Evolutionary conservation across 495 filamentous ascomycete genomes (phyloP), one percentile per base, ranked within the genome.

Genomic region (Penicillium manginii): DNA sequence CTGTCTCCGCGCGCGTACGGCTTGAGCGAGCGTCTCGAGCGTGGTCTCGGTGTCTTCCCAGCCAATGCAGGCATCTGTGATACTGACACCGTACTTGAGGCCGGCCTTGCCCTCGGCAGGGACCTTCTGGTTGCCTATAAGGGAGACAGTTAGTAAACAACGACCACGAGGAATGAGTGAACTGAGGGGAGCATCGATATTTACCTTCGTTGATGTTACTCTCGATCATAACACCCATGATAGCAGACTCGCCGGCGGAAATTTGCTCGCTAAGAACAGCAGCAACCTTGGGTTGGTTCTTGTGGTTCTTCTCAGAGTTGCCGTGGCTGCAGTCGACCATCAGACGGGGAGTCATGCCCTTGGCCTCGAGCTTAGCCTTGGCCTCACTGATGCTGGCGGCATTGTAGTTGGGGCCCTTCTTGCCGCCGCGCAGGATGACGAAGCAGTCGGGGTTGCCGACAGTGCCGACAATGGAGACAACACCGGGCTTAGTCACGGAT

Each of bases 201-300:
- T 57, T 73, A 88, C 92, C 94, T 76, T 97, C 94, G 70, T 92
- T 86, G 74, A 99, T 96, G 70, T 98, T 87, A 68, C 90, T 96
- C 79, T 99, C 96, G 66, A 99, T 96, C 94, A 98, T 98, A 33
- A 97, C 92, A 65, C 94, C 94, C 86, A 98, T 93, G 66, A 98
- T 96, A 22, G 79, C 88, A 0, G 83, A 82, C 77, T 98, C 96
- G 35, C 94, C 94, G 1, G 77, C 77, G 22, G 86, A 83, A 57
- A 98, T 87, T 74, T 98, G 96, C 70, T 92, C 88, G 4, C 89
- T 91, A 48, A 98, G 68, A 3, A 79, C 81, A 39, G 84, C 85
- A 4, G 93, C 96, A 22, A 98, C 94, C 82, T 96, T 96, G 59
- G 93, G 92, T 74, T 98, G 94, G 73, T 98, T 98, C 73, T 85